These are phyloP conservation scores for Arachnopeziza araneosa DNA, from an alignment of 2,329 filamentous ascomycete species.

Conservation along the genomic window DNA sequence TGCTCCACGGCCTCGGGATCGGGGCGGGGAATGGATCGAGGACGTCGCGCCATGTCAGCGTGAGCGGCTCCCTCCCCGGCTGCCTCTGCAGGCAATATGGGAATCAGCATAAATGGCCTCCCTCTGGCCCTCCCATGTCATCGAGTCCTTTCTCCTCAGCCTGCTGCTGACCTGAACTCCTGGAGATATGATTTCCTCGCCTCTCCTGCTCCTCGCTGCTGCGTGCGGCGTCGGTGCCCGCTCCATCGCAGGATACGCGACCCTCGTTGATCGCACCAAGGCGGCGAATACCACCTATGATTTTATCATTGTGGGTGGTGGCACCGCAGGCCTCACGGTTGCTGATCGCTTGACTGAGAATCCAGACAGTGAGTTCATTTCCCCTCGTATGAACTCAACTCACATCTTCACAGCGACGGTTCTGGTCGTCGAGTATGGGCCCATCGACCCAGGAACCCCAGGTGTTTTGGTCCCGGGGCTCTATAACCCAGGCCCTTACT, in stretches of 20 bases:
- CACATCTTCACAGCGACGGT: neutral
- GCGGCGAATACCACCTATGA: conserved; percentile 20
- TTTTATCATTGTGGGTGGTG: conserved; percentile 39
- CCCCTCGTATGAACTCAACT: neutral
- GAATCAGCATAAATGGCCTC: neutral
- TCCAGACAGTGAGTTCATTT: conserved; percentile 25
- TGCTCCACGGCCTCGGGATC: neutral
- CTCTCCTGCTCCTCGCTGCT: neutral
- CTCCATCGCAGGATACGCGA: neutral
- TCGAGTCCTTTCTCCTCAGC: neutral
- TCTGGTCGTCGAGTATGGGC: neutral
- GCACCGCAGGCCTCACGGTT: conserved; percentile 39
- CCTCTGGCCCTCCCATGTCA: neutral
- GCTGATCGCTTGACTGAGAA: conserved; percentile 38
- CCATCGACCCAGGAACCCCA: neutral
- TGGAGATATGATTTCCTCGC: neutral
- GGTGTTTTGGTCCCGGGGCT: neutral
- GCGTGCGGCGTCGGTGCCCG: neutral
- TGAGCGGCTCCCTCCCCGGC: neutral
- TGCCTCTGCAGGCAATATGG: neutral
- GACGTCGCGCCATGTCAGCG: neutral
- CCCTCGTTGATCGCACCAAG: neutral
- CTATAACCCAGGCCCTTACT: neutral
- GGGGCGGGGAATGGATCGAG: neutral
- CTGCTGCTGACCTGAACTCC: neutral